Evolutionary conservation across 371 early-diverging fungal genomes (phyloP), one percentile per base, ranked within the genome.

Genomic region (Capillidium heterosporum): DNA sequence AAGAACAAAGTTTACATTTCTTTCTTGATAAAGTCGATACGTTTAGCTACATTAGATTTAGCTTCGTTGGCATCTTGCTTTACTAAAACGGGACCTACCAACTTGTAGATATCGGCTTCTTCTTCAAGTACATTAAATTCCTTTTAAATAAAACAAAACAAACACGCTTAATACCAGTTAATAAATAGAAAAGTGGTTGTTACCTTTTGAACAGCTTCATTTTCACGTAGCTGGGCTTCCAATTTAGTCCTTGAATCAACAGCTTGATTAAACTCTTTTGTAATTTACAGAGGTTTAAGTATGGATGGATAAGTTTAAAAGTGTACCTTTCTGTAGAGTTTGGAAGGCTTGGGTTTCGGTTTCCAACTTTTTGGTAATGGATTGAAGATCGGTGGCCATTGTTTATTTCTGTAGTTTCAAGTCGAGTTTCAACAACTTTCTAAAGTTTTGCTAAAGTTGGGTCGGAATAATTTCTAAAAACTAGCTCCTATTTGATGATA

Each of bases 221-320:
- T 96, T 64, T 96, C 96, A 62, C 88, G 84, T 32, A 91, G 74
- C 66, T 96, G 96, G 26, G 95, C 89, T 63, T 92, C 93, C 32
- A 96, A 76, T 63, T 82, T 81, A 63, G 87, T 82, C 57, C 90
- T 78, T 44, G 75, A 72, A 52, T 75, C 74, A 26, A 94, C 81
- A 13, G 82, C 80, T 63, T 78, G 80, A 28, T 81, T 54, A 59
- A 88, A 80, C 35, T 93, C 94, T 91, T 67, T 26, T 27, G n/a
- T 46, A 5, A 35, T 32, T 10, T 31, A 41, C 11, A 32, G 39
- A 3, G n/a, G 13, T 15, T 28, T 46, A 10, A 40, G 24, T 5
- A 23, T 42, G 1, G 19, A 26, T 8, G 3, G 11, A 46, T 35
- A 23, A 47, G 8, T 28, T 13, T 15, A 28, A n/a, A 21, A n/a